phyloP scores from a whole-genome alignment of 1,139 yeast species.

The Suhomyces panamericanus region DNA sequence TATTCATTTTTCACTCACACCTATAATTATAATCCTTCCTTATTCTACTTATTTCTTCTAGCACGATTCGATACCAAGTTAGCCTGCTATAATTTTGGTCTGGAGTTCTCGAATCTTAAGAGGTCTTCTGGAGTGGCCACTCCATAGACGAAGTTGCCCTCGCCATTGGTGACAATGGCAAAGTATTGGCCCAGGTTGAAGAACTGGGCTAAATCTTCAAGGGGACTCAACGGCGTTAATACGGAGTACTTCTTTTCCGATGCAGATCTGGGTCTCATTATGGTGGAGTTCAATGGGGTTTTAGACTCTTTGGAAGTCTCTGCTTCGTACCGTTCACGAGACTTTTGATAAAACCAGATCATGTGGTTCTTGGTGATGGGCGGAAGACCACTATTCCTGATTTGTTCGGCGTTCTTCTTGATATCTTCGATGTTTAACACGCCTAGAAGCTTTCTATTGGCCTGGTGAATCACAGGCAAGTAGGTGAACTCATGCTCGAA shows the following conservation, averaged over 20 bases:
- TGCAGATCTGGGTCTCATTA: slow-evolving; percentile 28
- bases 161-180: slow-evolving; percentile 58
- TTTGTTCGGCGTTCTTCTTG: slow-evolving; percentile 24
- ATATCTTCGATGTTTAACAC: slow-evolving; percentile 55
- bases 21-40: too few species aligned
- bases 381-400: slow-evolving; percentile 26
- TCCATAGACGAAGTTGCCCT: slow-evolving; percentile 58
- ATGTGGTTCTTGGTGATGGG: slow-evolving; percentile 40
- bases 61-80: not conserved
- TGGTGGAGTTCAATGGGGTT: slow-evolving; percentile 32
- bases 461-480: slow-evolving; percentile 57
- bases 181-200: slow-evolving; percentile 54
- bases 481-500: slow-evolving; percentile 59
- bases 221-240: slow-evolving; percentile 58
- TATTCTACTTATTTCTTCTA: too few species aligned
- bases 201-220: slow-evolving; percentile 55
- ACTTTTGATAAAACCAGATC: slow-evolving; percentile 47
- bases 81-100: slow-evolving; percentile 43
- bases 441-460: slow-evolving; percentile 52
- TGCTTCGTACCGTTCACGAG: slow-evolving; percentile 34
- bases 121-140: slow-evolving; percentile 67
- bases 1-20: too few species aligned
- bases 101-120: slow-evolving; percentile 49
- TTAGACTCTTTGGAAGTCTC: slow-evolving; percentile 13
- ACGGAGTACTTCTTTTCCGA: slow-evolving; percentile 38